phyloP scores from a whole-genome alignment of 805 yeast species.

The Candida alai region DNA sequence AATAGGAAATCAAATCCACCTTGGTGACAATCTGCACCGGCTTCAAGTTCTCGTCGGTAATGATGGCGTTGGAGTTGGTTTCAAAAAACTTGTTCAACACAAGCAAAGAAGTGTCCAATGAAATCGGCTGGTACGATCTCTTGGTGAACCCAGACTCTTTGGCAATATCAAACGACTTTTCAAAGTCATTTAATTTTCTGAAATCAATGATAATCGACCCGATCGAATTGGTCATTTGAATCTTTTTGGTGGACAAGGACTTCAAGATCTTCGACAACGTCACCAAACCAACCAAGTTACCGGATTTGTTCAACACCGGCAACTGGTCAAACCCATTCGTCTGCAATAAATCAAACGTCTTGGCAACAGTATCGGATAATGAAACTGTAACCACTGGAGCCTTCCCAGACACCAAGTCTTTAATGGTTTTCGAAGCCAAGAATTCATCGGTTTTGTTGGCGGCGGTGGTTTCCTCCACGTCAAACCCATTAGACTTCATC shows the following conservation, averaged over 20 bases:
- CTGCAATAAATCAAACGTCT: slow-evolving; percentile 66
- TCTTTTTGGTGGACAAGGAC: slow-evolving; percentile 57
- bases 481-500: slow-evolving; percentile 75
- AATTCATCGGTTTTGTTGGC: slow-evolving; percentile 41
- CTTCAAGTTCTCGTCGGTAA: slow-evolving; percentile 64
- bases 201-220: slow-evolving; percentile 66
- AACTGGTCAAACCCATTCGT: slow-evolving; percentile 80
- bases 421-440: slow-evolving; percentile 46
- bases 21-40: slow-evolving; percentile 85
- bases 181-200: slow-evolving; percentile 64
- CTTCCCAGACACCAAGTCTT: slow-evolving; percentile 57
- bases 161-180: slow-evolving; percentile 59
- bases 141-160: slow-evolving; percentile 53
- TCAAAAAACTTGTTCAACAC: slow-evolving; percentile 78
- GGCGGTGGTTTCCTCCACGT: slow-evolving; percentile 47
- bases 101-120: slow-evolving; percentile 58
- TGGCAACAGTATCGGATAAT: slow-evolving; percentile 53
- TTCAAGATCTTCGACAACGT: slow-evolving; percentile 72
- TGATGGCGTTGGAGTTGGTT: slow-evolving; percentile 78
- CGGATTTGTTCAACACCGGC: slow-evolving; percentile 63
- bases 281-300: slow-evolving; percentile 68
- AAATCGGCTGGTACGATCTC: slow-evolving; percentile 64
- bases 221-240: slow-evolving; percentile 54
- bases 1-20: slow-evolving; percentile 68
- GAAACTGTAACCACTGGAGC: slow-evolving; percentile 78